Percentiles rank a stretch among this genome's conserved stretches.
These are phyloP conservation scores for Myxozyma mucilagina DNA, from an alignment of 805 yeast species.

Conservation along the genomic window DNA sequence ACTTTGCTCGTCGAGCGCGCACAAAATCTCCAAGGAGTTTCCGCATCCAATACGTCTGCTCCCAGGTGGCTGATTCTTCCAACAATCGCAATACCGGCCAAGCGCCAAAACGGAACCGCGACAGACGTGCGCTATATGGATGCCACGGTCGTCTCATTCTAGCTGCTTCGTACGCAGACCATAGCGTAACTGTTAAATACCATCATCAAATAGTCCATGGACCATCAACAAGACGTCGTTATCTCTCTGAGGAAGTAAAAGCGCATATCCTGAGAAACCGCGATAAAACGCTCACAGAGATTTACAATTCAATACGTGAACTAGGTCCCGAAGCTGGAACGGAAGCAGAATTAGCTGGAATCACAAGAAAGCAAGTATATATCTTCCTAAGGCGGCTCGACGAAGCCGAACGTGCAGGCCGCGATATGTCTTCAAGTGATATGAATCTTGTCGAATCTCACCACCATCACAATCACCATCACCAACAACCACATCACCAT, in stretches of 20 bases:
- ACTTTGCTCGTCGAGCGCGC: constrained; percentile 28
- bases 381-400: constrained; percentile 12
- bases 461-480: not conserved
- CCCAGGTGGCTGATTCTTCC: constrained; percentile 30
- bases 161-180: constrained; percentile 20
- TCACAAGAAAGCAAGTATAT: constrained; percentile 28
- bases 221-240: constrained; percentile 23
- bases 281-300: constrained; percentile 15
- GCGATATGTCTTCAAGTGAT: not conserved
- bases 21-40: constrained; percentile 21
- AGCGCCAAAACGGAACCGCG: constrained; percentile 22
- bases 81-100: constrained; percentile 15
- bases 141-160: constrained; percentile 29
- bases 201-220: constrained; percentile 27
- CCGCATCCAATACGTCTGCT: constrained; percentile 29
- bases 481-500: no score
- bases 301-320: constrained; percentile 15
- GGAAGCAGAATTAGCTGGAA: constrained; percentile 1
- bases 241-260: constrained; percentile 24
- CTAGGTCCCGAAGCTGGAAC: constrained; percentile 10
- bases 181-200: constrained; percentile 22
- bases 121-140: constrained; percentile 21
- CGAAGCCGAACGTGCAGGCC: constrained; percentile 3
- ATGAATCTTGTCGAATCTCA: not conserved
- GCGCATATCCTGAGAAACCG: constrained; percentile 15